Conservation (phyloP, 2,329 filamentous ascomycete species). For the Diaporthe australafricana region DNA sequence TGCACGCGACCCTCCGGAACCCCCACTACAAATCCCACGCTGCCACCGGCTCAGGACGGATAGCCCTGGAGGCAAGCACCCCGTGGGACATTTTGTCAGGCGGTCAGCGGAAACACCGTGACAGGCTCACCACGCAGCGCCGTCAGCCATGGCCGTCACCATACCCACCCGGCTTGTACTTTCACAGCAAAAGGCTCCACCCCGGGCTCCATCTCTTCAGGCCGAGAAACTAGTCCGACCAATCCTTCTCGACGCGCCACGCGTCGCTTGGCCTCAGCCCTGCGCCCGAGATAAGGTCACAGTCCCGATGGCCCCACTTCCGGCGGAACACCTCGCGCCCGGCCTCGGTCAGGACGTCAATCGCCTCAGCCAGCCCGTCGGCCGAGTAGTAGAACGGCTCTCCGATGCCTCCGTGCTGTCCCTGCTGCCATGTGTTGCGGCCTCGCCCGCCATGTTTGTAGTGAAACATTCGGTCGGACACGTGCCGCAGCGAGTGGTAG, state of each 20-base stretch:
- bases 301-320: constrained; percentile 57
- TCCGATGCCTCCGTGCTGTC: constrained; percentile 61
- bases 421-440: constrained; percentile 65
- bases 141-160: not conserved
- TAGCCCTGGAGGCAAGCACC: not conserved
- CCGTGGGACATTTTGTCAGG: too few relatives aligned
- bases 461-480: constrained; percentile 53
- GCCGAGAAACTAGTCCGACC: constrained; percentile 37
- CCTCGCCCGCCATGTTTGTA: constrained; percentile 54
- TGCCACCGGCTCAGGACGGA: not conserved
- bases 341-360: constrained; percentile 58
- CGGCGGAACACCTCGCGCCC: constrained; percentile 53
- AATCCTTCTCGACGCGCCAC: constrained; percentile 53
- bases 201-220: not conserved
- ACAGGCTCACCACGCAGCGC: too few relatives aligned
- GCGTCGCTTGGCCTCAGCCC: constrained; percentile 48
- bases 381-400: constrained; percentile 65
- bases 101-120: too few relatives aligned
- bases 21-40: not conserved
- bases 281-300: constrained; percentile 42
- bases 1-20: not conserved
- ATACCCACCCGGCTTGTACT: not conserved
- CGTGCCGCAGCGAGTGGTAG: constrained; percentile 43
- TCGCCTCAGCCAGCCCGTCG: constrained; percentile 56
- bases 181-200: not conserved